Evolutionary conservation across 257 asterid genomes (phyloP), one percentile per base, ranked within the genome.

Genomic region (Capsicum pubescens): DNA sequence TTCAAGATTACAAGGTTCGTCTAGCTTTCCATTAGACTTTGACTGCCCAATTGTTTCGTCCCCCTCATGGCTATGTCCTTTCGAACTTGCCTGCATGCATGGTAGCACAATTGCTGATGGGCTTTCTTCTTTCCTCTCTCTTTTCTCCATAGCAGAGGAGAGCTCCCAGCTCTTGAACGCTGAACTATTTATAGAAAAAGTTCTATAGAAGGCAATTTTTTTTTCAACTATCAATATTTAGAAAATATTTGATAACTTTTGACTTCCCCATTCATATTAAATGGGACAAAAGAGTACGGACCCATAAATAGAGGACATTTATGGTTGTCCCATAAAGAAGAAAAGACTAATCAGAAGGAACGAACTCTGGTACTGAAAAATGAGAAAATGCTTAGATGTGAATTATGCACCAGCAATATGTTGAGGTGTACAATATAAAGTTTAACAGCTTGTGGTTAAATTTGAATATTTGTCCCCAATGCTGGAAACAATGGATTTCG

Each of bases 291-390:
- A 7, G 44, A 32, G 48, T 66, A 35, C 5, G 17, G 2, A 13
- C 15, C n/a, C 48, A 32, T 66, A 66, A 66, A 46, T 32, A 32
- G 11, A 12, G 72, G 48, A 66, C 44, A 35, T 66, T 32, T 66
- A 66, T 66, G 46, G 72, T 66, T 32, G 44, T 64, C 32, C 32
- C 71, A 64, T 64, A 32, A 64, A 64, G 71, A 64, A 64, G 17
- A 44, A 64, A 64, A 64, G 46, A 12, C 46, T 5, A 66, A 66
- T 66, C 32, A 66, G 17, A 32, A 66, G 72, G 72, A 66, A 66
- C 6, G 9, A 26, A 32, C n/a, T 32, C n/a, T 66, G 17, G 46
- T 14, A 66, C 26, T 63, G 42, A 21, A 59, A 59, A 5, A 16
- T 8, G 8, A 63, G 44, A 64, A 26, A 64, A 52, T 52, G 57